Conservation (phyloP, 139 green algal genomes). For the Dunaliella sp. region DNA sequence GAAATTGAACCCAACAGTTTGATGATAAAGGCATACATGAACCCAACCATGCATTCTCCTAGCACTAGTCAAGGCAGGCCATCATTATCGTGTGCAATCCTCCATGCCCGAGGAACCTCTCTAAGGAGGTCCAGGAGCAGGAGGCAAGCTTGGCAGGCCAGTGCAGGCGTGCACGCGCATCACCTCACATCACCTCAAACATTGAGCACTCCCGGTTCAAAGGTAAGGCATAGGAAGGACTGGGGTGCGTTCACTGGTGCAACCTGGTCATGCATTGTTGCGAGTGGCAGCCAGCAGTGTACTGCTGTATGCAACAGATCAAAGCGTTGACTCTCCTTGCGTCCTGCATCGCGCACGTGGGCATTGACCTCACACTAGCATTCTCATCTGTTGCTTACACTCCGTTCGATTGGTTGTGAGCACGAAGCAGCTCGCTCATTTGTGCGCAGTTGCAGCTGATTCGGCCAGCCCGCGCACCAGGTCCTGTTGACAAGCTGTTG, state of each 20-base stretch:
- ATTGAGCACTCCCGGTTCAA: not conserved
- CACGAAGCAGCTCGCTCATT: not conserved
- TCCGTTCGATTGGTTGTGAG: not conserved
- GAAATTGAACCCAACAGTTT: too few species aligned
- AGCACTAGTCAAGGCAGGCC: too few species aligned
- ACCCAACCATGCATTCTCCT: too few species aligned
- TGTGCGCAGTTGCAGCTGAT: constrained; percentile 32
- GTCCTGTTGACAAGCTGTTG: constrained; percentile 33
- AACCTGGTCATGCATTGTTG: not conserved
- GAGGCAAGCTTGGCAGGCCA: not conserved
- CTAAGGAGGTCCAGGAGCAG: too few species aligned
- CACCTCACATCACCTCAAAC: not conserved
- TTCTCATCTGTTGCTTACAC: not conserved
- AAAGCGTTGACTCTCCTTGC: not conserved
- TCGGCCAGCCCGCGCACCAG: constrained; percentile 22
- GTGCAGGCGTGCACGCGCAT: not conserved
- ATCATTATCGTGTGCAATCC: too few species aligned
- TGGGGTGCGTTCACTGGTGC: not conserved
- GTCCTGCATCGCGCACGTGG: not conserved
- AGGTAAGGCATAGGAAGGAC: not conserved
- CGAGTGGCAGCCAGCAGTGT: not conserved
- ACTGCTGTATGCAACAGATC: not conserved
- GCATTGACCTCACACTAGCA: not conserved
- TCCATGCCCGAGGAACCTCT: too few species aligned
- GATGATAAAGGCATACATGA: too few species aligned